Conservation (phyloP, 148 eudicot species). For the Selenicereus undatus region DNA sequence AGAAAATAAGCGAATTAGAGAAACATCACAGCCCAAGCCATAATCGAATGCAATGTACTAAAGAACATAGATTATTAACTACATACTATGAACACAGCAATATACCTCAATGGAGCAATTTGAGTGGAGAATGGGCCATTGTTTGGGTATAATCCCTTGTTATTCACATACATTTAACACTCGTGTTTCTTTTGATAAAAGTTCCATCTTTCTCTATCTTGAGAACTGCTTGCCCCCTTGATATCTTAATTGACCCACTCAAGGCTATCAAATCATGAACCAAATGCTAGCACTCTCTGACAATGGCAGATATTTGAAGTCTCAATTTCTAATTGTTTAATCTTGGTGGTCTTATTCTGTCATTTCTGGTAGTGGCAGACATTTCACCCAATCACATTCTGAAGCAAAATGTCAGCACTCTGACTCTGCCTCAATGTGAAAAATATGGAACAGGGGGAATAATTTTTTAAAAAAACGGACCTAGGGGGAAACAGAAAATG, state of each 20-base stretch:
- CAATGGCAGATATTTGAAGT: neutral
- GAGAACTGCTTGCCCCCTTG: neutral
- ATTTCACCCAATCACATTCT: no score
- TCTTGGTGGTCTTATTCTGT: neutral
- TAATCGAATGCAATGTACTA: neutral
- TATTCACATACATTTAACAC: neutral
- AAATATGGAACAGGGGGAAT: no score
- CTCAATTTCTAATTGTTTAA: neutral
- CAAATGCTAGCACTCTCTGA: neutral
- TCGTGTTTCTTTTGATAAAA: neutral
- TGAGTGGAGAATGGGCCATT: neutral
- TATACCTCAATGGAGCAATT: neutral
- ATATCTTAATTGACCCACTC: neutral
- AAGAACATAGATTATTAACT: neutral
- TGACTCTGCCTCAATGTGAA: no score
- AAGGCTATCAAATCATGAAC: neutral
- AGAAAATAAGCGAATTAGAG: neutral
- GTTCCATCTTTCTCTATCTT: neutral
- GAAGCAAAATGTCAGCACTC: no score
- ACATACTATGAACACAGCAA: no score
- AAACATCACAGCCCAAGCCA: neutral
- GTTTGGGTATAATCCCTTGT: neutral
- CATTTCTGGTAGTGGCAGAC: neutral
- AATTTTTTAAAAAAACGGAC: no score
- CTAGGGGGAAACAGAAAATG: no score